A percentile compares a stretch with the other conserved stretches of the same genome.
Evolutionary conservation across 805 yeast genomes (phyloP).

Genomic region (Candida peoriensis): DNA sequence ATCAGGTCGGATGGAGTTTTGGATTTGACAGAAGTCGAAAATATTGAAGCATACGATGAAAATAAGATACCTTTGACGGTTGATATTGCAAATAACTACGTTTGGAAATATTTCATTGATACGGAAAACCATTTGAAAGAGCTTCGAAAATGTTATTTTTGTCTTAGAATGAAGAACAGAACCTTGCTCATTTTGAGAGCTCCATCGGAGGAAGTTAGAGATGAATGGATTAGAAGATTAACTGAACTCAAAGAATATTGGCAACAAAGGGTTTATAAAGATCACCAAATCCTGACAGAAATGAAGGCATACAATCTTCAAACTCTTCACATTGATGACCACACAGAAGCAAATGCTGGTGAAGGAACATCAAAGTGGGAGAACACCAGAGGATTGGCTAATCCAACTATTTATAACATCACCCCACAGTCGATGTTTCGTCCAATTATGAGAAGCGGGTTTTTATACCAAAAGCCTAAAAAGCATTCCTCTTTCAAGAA

Average conservation of each 20-base stretch:
- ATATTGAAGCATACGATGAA: constrained; percentile 31
- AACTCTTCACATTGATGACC: constrained; percentile 46
- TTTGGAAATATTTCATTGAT: constrained; percentile 24
- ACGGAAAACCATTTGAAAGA: constrained; percentile 18
- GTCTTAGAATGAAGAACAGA: constrained; percentile 44
- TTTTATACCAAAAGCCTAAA: constrained; percentile 61
- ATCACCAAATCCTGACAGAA: constrained; percentile 30
- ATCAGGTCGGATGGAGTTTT: constrained; percentile 55
- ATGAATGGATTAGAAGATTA: constrained; percentile 64
- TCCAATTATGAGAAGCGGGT: constrained; percentile 59
- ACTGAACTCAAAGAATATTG: constrained; percentile 48
- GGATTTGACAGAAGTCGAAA: constrained; percentile 48
- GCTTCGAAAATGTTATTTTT: constrained; percentile 45
- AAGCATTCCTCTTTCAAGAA: constrained; percentile 64
- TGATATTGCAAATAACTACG: constrained; percentile 25
- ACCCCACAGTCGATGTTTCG: constrained; percentile 55
- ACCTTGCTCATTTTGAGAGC: constrained; percentile 50
- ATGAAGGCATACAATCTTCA: constrained; percentile 42
- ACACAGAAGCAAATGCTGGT: constrained; percentile 48
- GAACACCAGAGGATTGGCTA: constrained; percentile 45
- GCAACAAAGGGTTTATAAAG: constrained; percentile 42
- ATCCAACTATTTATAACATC: constrained; percentile 48
- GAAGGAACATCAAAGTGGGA: constrained; percentile 49
- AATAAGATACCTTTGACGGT: constrained; percentile 22
- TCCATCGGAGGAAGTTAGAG: constrained; percentile 40